These are phyloP conservation scores for Pseudogymnoascus sp. DNA, from an alignment of 2,329 filamentous ascomycete genomes.

Conservation along the genomic window DNA sequence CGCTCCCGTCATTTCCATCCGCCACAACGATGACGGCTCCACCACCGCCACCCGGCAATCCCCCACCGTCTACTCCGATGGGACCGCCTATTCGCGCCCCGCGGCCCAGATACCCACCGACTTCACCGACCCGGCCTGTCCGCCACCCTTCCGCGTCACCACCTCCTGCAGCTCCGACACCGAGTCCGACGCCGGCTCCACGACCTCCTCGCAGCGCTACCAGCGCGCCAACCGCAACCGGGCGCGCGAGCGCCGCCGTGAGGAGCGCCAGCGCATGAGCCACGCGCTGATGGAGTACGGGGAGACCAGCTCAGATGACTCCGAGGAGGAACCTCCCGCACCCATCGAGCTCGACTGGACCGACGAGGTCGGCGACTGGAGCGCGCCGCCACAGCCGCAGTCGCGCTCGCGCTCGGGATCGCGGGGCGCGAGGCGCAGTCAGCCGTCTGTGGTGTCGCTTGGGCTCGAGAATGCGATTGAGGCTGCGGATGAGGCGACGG, in stretches of 20 bases:
- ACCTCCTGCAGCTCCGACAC: conserved; percentile 52
- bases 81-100: conserved; percentile 32
- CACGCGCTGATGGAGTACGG: not conserved
- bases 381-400: not conserved
- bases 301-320: not conserved
- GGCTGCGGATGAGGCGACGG: conserved; percentile 39
- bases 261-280: not conserved
- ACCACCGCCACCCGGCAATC: conserved; percentile 38
- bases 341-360: conserved; percentile 1
- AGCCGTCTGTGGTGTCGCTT: not conserved
- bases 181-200: conserved; percentile 34
- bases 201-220: conserved; percentile 16
- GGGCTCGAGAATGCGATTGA: conserved; percentile 17
- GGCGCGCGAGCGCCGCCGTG: not conserved
- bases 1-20: conserved; percentile 40
- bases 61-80: conserved; percentile 31
- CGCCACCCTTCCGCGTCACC: conserved; percentile 45
- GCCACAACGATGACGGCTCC: conserved; percentile 43
- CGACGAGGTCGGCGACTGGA: not conserved
- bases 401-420: not conserved
- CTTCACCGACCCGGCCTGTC: conserved; percentile 36
- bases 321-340: not conserved
- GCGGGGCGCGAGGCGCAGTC: not conserved
- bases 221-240: conserved; percentile 28
- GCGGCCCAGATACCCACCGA: conserved; percentile 49